These are phyloP conservation scores for Sclerotiophoma versabilis DNA, from an alignment of 2,329 filamentous ascomycete genomes.

Conservation along the genomic window DNA sequence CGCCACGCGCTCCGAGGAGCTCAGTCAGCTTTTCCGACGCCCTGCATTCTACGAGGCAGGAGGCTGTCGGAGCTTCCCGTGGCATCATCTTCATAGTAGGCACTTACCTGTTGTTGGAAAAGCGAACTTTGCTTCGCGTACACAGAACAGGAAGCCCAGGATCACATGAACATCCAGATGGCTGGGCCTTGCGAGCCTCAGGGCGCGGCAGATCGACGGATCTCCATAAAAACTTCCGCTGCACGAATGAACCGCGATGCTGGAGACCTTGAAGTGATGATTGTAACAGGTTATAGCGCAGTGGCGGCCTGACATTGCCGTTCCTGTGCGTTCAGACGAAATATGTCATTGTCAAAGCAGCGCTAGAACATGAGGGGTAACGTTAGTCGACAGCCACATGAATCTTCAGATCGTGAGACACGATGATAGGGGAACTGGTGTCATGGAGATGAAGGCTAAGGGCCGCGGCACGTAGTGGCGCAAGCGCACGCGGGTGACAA, in stretches of 20 bases:
- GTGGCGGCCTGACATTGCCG: slow-evolving; percentile 6
- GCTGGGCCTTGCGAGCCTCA: slow-evolving; percentile 3
- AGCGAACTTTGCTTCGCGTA: not conserved
- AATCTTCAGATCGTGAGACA: not conserved
- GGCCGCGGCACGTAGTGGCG: not conserved
- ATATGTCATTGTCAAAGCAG: not conserved
- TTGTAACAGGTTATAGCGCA: not conserved
- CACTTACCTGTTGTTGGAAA: slow-evolving; percentile 5
- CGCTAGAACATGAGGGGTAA: not conserved
- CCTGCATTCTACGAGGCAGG: not conserved
- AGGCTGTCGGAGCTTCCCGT: slow-evolving; percentile 1
- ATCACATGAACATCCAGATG: slow-evolving; percentile 3
- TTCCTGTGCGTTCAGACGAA: not conserved
- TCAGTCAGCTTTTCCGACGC: not conserved
- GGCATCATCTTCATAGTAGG: not conserved
- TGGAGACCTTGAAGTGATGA: not conserved
- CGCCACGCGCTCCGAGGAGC: not conserved
- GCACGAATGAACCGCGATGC: not conserved
- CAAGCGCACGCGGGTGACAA: not conserved
- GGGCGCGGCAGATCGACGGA: slow-evolving; percentile 7
- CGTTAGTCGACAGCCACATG: not conserved
- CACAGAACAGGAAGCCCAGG: slow-evolving; percentile 5
- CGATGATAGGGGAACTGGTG: slow-evolving; percentile 4
- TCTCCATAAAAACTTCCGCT: not conserved
- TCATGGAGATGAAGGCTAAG: slow-evolving; percentile 4